Evolutionary conservation across 2,329 filamentous ascomycete species (phyloP), one percentile per base, ranked within the genome.

Genomic region (Monilinia polystroma): DNA sequence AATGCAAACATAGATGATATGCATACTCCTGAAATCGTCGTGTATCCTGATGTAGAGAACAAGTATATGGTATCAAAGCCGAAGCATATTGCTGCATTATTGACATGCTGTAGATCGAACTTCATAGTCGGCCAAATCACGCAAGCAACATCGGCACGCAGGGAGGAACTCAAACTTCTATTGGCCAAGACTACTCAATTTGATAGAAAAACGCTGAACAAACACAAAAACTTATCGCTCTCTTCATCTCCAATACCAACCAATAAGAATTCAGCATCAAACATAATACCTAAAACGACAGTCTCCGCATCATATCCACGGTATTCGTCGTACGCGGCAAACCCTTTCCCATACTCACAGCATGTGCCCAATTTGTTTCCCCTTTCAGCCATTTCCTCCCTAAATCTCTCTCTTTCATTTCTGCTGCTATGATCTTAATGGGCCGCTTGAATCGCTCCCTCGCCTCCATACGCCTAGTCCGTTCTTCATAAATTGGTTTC

Each of bases 381-480:
- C 45, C 32, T 8, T 5, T 16, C 32, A 62, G 20, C 58, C 58
- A 62, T 51, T 16, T 62, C 16, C 45, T 51, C 20, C 58, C 58
- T 12, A 38, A 8, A 26, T 23, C 14, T n/a, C 45, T 62, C 16
- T 51, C 58, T 38, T 26, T 51, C 32, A 51, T 26, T 8, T 38
- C 29, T 23, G 8, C 38, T 8, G 45, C 45, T 26, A 62, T 51
- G 47, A 26, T 35, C 23, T 20, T 62, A 2, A 62, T 8, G 4
- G 45, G 29, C 20, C 26, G 2, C 14, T 35, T 8, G 2, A 51
- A 11, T 18, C 10, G 47, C 14, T 62, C 14, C n/a, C 45, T 62
- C 4, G n/a, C 5, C 26, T 51, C 45, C 7, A 20, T 14, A 32
- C 47, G 29, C 32, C 16, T 62, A 16, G 4, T 12, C 16, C 26